Evolutionary conservation across 495 filamentous ascomycete genomes (phyloP).

Genomic region (Aspergillus affinis): DNA sequence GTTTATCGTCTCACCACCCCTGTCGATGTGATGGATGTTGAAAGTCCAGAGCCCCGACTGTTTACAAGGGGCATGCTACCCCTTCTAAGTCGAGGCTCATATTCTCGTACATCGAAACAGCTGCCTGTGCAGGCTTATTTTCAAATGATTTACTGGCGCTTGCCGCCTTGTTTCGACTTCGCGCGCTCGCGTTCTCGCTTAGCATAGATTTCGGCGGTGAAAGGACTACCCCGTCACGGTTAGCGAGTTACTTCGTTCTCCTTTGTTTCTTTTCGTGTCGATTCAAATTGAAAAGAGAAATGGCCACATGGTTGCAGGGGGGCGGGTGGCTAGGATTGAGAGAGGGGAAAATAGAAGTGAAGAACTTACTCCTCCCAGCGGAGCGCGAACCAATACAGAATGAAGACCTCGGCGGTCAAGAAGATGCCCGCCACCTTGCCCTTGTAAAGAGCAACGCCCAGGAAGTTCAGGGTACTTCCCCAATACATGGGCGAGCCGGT

Average conservation of each 20-base stretch:
- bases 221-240: constrained; percentile 59
- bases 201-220: constrained; percentile 89
- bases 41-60: constrained; percentile 25
- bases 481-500: constrained; percentile 95
- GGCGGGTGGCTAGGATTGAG: not conserved
- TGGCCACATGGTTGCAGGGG: not conserved
- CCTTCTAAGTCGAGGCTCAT: not conserved
- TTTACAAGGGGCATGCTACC: not conserved
- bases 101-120: not conserved
- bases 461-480: constrained; percentile 87
- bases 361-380: constrained; percentile 78
- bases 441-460: constrained; percentile 83
- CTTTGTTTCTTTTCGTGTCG: not conserved
- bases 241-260: constrained; percentile 16
- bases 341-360: constrained; percentile 9
- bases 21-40: constrained; percentile 35
- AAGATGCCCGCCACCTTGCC: constrained; percentile 86
- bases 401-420: constrained; percentile 71
- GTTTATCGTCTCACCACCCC: constrained; percentile 11
- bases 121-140: not conserved
- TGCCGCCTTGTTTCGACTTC: constrained; percentile 41
- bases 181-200: constrained; percentile 64
- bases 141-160: constrained; percentile 33
- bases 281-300: not conserved
- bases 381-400: constrained; percentile 80